Percentiles rank a stretch among this genome's conserved stretches.
These are phyloP conservation scores for Capronia epimyces DNA, from an alignment of 2,329 filamentous ascomycete species.

Conservation along the genomic window DNA sequence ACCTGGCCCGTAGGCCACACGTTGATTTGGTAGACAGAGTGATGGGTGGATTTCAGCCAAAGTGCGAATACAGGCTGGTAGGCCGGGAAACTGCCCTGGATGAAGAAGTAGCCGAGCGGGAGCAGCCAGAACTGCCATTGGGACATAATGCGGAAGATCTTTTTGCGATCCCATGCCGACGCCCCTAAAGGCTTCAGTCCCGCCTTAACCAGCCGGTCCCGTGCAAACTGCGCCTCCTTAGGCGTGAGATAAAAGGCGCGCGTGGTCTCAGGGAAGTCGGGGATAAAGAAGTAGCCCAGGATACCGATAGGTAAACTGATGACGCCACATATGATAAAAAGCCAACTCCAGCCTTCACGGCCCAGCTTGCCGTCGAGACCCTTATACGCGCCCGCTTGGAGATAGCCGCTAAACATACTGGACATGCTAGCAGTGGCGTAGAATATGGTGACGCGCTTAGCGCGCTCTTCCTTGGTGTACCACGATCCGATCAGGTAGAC, in stretches of 20 bases:
- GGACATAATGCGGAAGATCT: conserved; percentile 38
- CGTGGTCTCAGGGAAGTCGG: conserved; percentile 43
- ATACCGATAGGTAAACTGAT: conserved; percentile 46
- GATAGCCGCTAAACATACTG: conserved; percentile 52
- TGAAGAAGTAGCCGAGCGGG: conserved; percentile 37
- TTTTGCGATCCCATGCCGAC: conserved; percentile 33
- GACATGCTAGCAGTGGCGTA: conserved; percentile 34
- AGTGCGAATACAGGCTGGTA: conserved; percentile 40
- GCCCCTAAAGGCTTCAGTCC: conserved; percentile 39
- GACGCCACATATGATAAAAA: conserved; percentile 55
- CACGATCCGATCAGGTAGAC: conserved; percentile 25
- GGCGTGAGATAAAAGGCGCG: conserved; percentile 40
- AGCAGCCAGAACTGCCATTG: conserved; percentile 46
- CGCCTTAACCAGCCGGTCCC: conserved; percentile 32
- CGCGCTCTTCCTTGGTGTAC: conserved; percentile 31
- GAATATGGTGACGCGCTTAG: conserved; percentile 36
- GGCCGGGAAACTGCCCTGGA: conserved; percentile 39
- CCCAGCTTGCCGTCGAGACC: conserved; percentile 47
- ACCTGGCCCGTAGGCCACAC: conserved; percentile 44
- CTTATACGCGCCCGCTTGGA: conserved; percentile 52
- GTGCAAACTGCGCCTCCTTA: conserved; percentile 26
- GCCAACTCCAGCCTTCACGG: conserved; percentile 50
- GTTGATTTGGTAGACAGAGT: conserved; percentile 41
- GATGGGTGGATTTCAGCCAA: conserved; percentile 38
- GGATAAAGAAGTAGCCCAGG: conserved; percentile 37